phyloP scores from a whole-genome alignment of 768 basidiomycete genomes.

The Amanita pseudoporphyria region DNA sequence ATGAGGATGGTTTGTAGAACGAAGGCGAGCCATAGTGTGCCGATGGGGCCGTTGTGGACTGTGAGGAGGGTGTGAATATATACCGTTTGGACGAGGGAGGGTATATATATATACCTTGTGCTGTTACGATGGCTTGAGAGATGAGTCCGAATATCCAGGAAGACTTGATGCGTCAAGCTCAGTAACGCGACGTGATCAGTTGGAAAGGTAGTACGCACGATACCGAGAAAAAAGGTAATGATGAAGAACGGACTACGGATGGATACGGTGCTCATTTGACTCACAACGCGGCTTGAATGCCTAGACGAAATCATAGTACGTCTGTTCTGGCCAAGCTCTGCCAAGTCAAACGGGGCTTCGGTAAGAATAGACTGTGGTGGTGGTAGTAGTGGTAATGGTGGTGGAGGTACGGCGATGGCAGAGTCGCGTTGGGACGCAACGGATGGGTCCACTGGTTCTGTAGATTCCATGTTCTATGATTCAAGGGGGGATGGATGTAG shows the following conservation, averaged over 20 bases:
- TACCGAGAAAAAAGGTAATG: background rate
- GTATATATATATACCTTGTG: constrained; percentile 23
- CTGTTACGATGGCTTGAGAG: constrained; percentile 45
- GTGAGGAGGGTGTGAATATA: constrained; percentile 1
- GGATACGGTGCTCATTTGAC: background rate
- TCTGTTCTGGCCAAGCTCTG: background rate
- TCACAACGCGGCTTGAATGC: background rate
- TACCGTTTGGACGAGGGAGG: background rate
- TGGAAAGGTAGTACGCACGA: background rate
- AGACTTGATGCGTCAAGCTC: constrained; percentile 19
- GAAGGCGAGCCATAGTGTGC: constrained; percentile 64
- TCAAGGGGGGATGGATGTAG: background rate
- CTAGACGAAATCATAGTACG: background rate
- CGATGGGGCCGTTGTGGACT: constrained; percentile 38
- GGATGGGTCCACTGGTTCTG: background rate
- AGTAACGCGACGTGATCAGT: background rate
- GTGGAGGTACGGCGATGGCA: background rate
- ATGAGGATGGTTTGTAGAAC: constrained; percentile 41
- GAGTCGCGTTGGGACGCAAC: background rate
- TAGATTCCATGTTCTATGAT: background rate
- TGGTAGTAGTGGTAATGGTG: background rate
- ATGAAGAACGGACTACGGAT: constrained; percentile 4
- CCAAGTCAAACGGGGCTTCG: background rate
- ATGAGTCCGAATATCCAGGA: constrained; percentile 48
- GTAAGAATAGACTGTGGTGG: background rate